Evolutionary conservation across 768 basidiomycete genomes (phyloP), one percentile per base, ranked within the genome.

Genomic region (Lactarius akahatsu): DNA sequence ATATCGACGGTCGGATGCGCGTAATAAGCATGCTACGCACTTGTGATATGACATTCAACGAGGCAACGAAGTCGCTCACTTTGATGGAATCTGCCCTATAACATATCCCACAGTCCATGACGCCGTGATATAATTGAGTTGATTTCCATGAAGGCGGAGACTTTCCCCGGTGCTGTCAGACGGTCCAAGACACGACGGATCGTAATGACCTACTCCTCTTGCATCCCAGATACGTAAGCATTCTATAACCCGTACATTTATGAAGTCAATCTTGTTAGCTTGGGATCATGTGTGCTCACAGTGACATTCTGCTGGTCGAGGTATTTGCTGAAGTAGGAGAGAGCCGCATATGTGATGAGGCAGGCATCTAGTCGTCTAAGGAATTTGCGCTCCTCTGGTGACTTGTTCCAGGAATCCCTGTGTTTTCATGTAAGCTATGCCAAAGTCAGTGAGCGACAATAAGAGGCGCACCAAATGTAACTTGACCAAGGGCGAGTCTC

Each of bases 391-490:
- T 78, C 78, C 38, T 77, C 76, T 1, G 75, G 76, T 3, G 76
- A 70, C 67, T 79, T 79, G 65, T 79, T 73, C 77, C 76, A 78
- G 9, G 78, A 74, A 63, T 79, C 78, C 78, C 78, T 78, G 56
- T 7, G 16, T 30, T 20, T 23, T 32, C 50, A 4, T 18, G 11
- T 30, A 20, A 15, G 13, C 41, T 23, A 23, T 26, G 1, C 26
- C 23, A 13, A 36, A 34, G 20, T 2, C 30, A 4, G 5, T 5
- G 13, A 13, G 57, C 32, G 38, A 50, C 8, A 3, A 67, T 13
- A 3, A 43, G 56, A 34, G 26, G 57, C 67, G 13, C 10, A 76
- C 76, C 76, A 77, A 16, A 77, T 66, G 65, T 75, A 76, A 64
- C 72, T 76, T 11, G 70, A 66, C 65, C 71, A 71, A 16, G 74